Conservation (phyloP, 148 eudicot genomes). For the Polygonum aviculare region DNA sequence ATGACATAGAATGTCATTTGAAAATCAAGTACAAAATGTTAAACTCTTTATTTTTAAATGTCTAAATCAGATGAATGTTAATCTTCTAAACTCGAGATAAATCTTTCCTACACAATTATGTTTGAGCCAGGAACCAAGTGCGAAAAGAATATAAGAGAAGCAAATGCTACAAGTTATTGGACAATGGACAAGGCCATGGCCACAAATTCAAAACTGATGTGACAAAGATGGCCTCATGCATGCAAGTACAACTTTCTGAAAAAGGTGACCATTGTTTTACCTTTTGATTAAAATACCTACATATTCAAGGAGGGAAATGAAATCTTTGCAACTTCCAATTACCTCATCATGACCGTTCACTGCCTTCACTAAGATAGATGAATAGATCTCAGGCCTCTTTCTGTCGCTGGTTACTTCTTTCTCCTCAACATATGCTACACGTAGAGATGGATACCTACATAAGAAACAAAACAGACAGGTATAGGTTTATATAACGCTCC, state of each 20-base stretch:
- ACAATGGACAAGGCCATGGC: background rate
- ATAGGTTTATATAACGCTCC: background rate
- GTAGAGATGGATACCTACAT: slow-evolving; percentile 72
- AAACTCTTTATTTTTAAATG: background rate
- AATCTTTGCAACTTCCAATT: background rate
- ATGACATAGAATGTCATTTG: background rate
- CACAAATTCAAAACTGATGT: background rate
- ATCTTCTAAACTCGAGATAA: background rate
- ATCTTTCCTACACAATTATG: background rate
- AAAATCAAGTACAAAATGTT: background rate
- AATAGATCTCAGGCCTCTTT: slow-evolving; percentile 38
- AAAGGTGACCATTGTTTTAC: background rate
- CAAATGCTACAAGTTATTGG: background rate
- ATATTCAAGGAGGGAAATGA: background rate
- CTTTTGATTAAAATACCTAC: background rate
- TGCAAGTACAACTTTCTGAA: background rate
- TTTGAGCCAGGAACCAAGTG: background rate
- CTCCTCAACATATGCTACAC: slow-evolving; percentile 97
- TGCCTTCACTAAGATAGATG: slow-evolving; percentile 82
- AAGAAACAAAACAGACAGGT: slow-evolving; percentile 9
- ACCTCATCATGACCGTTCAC: slow-evolving; percentile 89
- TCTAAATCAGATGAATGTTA: background rate
- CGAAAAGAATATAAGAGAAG: too few relatives aligned
- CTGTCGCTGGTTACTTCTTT: slow-evolving; percentile 36
- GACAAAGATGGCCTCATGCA: background rate